These are phyloP conservation scores for Corrigiola litoralis DNA, from an alignment of 179 eudicot genomes.

Conservation along the genomic window DNA sequence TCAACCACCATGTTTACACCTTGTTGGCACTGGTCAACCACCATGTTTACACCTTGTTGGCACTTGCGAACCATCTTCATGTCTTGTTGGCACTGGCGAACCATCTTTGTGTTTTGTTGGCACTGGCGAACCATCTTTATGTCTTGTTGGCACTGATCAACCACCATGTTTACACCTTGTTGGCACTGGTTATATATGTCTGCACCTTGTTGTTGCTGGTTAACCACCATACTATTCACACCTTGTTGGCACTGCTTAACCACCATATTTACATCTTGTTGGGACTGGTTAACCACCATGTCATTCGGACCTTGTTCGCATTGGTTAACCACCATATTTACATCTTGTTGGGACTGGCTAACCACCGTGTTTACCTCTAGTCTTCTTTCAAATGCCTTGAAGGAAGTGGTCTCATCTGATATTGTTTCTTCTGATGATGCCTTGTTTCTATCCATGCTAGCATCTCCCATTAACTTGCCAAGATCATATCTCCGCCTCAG, in stretches of 20 bases:
- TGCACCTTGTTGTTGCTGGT: not conserved
- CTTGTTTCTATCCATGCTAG: conserved; percentile 35
- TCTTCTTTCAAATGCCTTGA: conserved; percentile 32
- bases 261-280: not conserved
- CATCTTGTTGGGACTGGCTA: too few relatives aligned
- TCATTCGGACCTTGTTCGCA: conserved; percentile 14
- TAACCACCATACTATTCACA: not conserved
- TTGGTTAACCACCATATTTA: too few relatives aligned
- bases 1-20: not conserved
- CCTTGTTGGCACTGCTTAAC: not conserved
- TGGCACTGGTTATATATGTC: too few relatives aligned
- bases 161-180: too few relatives aligned
- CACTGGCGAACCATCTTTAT: conserved; percentile 10
- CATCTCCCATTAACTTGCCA: conserved; percentile 29
- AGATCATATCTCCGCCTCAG: conserved; percentile 49
- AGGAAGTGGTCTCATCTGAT: conserved; percentile 48
- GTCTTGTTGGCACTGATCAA: not conserved
- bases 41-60: not conserved
- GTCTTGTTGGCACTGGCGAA: conserved; percentile 14
- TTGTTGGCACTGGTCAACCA: not conserved
- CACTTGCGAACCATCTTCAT: conserved; percentile 4
- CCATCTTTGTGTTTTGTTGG: too few relatives aligned
- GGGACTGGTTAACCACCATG: conserved; percentile 3
- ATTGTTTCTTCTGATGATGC: conserved; percentile 62
- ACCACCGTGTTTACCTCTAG: conserved; percentile 23